These are phyloP conservation scores for Hordeum pubiflorum DNA, from an alignment of 202 grass and related monocot species.

Conservation along the genomic window DNA sequence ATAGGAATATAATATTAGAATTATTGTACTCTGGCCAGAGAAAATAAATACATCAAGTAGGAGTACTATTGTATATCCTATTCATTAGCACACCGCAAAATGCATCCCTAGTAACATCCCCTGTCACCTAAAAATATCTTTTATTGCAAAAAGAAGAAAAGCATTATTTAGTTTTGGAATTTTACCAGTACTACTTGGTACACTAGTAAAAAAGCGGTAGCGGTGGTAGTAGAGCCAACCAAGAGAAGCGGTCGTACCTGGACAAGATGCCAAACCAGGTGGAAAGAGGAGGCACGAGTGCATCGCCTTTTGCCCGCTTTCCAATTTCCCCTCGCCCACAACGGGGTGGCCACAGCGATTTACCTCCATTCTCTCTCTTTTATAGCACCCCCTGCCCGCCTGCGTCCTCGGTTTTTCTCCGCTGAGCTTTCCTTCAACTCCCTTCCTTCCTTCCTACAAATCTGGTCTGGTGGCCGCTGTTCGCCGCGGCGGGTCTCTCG, in stretches of 20 bases:
- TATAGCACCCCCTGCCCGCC: conserved; percentile 12
- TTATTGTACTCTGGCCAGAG: not conserved
- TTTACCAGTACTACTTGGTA: too few species aligned
- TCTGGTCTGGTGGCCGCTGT: conserved; percentile 22
- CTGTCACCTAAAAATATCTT: too few species aligned
- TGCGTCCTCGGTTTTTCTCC: conserved; percentile 34
- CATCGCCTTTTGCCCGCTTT: not conserved
- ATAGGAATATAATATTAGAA: not conserved
- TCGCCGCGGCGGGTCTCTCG: conserved; percentile 12
- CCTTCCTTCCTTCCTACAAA: conserved; percentile 1
- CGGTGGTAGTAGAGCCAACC: too few species aligned
- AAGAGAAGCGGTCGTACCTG: not conserved
- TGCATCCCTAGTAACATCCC: not conserved
- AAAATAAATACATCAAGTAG: too few species aligned
- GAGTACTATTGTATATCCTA: not conserved
- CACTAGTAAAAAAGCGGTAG: too few species aligned
- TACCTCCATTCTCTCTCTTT: not conserved
- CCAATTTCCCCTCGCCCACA: not conserved
- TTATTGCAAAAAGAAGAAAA: too few species aligned
- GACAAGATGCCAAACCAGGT: not conserved
- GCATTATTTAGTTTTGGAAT: too few species aligned
- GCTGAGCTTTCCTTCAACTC: not conserved
- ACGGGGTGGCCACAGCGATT: conserved; percentile 26
- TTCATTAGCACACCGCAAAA: not conserved
- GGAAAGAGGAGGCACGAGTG: not conserved